Evolutionary conservation across 1,284 basidiomycete species (phyloP).

Genomic region (Heliocybe sulcata): DNA sequence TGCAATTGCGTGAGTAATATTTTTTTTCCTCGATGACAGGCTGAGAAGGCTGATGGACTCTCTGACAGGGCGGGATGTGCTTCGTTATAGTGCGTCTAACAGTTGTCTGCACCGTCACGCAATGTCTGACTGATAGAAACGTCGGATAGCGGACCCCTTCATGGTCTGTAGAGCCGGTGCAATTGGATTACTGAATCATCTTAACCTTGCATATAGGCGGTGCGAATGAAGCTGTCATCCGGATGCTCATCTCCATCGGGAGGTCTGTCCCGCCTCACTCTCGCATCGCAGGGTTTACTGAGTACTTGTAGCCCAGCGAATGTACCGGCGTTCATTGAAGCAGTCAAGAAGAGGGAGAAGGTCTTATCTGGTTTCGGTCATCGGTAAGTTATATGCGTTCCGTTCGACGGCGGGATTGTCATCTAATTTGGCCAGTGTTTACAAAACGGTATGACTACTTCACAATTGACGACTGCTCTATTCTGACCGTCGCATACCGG

Average conservation of each 20-base stretch:
- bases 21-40: neutral
- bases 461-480: neutral
- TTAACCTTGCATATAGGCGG: conserved; percentile 43
- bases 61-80: conserved; percentile 67
- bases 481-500: neutral
- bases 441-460: conserved; percentile 59
- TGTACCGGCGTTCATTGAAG: conserved; percentile 77
- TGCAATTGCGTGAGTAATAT: conserved; percentile 57
- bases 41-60: neutral
- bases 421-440: conserved; percentile 38
- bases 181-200: conserved; percentile 1
- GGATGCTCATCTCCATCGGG: conserved; percentile 84
- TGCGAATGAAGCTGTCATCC: conserved; percentile 85
- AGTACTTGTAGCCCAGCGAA: conserved; percentile 55
- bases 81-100: conserved; percentile 62
- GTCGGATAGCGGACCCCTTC: conserved; percentile 62
- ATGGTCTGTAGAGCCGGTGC: conserved; percentile 44
- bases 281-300: neutral
- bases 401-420: neutral
- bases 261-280: conserved; percentile 35
- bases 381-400: conserved; percentile 36
- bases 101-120: neutral
- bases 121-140: conserved; percentile 1
- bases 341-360: conserved; percentile 80
- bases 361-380: conserved; percentile 85